A percentile compares a stretch with the other conserved stretches of the same genome.
Evolutionary conservation across 108 stramenopile species (phyloP).

Genomic region (Skeletonema potamos): DNA sequence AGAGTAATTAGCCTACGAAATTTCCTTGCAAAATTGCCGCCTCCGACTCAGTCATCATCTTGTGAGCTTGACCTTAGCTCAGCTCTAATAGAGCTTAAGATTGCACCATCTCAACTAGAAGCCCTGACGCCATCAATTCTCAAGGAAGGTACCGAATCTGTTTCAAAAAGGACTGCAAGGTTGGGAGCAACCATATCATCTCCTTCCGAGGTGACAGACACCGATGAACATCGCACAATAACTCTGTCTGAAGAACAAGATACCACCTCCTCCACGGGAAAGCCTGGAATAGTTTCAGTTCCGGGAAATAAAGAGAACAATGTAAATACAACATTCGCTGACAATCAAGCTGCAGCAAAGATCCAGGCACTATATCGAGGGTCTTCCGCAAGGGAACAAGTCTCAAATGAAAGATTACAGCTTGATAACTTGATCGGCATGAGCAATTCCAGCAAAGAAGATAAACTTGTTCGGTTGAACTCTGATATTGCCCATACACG

Average conservation of each 20-base stretch:
- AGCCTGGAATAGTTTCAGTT: not conserved
- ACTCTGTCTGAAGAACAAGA: conserved; percentile 37
- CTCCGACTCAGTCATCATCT: conserved; percentile 53
- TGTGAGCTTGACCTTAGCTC: conserved; percentile 50
- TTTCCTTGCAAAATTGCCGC: conserved; percentile 84
- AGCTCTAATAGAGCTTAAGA: conserved; percentile 68
- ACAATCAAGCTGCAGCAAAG: conserved; percentile 39
- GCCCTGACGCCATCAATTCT: conserved; percentile 70
- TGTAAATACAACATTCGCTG: not conserved
- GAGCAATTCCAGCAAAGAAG: conserved; percentile 25
- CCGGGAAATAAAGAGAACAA: not conserved
- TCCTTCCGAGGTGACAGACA: not conserved
- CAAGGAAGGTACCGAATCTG: conserved; percentile 64
- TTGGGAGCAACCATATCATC: conserved; percentile 50
- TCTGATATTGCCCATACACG: conserved; percentile 53
- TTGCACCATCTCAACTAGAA: conserved; percentile 76
- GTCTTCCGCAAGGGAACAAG: conserved; percentile 27
- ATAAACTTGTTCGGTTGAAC: conserved; percentile 41
- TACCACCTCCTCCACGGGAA: no score
- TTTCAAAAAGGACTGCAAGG: conserved; percentile 43
- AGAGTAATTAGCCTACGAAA: conserved; percentile 79
- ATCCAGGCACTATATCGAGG: conserved; percentile 67
- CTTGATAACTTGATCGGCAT: conserved; percentile 73
- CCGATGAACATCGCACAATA: conserved; percentile 41
- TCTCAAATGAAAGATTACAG: conserved; percentile 31